Evolutionary conservation across 2,329 filamentous ascomycete genomes (phyloP).

Genomic region (Pseudogymnoascus sp.): DNA sequence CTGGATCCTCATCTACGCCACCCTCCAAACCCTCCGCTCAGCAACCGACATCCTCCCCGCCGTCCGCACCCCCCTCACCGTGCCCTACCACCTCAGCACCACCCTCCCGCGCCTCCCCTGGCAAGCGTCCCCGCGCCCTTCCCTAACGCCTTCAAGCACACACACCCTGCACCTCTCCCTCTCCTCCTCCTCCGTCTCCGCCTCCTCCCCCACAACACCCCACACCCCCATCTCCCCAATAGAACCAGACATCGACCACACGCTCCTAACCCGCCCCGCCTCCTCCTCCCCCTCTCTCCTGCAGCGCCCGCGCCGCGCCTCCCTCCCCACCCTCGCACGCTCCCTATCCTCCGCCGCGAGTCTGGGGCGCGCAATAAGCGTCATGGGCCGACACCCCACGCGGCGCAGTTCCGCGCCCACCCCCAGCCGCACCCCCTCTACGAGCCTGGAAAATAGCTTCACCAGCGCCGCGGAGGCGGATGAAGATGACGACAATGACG

Average conservation of each 20-base stretch:
- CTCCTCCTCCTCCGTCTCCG: slow-evolving; percentile 10
- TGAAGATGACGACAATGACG: neutral
- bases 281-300: slow-evolving; percentile 16
- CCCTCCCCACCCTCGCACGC: slow-evolving; percentile 24
- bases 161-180: slow-evolving; percentile 19
- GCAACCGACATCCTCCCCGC: slow-evolving; percentile 55
- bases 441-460: slow-evolving; percentile 17
- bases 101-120: slow-evolving; percentile 21
- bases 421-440: slow-evolving; percentile 32
- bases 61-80: slow-evolving; percentile 48
- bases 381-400: neutral
- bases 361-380: slow-evolving; percentile 20
- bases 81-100: slow-evolving; percentile 45
- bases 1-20: slow-evolving; percentile 70
- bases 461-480: slow-evolving; percentile 1
- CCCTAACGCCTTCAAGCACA: slow-evolving; percentile 15
- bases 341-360: slow-evolving; percentile 23
- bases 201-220: neutral
- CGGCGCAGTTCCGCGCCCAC: slow-evolving; percentile 14
- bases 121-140: slow-evolving; percentile 21
- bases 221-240: slow-evolving; percentile 33
- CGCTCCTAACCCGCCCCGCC: slow-evolving; percentile 34
- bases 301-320: slow-evolving; percentile 21
- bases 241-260: slow-evolving; percentile 51
- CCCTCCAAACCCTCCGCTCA: slow-evolving; percentile 63